These are phyloP conservation scores for Ruellia speciosa DNA, from an alignment of 305 asterid genomes.

Conservation along the genomic window DNA sequence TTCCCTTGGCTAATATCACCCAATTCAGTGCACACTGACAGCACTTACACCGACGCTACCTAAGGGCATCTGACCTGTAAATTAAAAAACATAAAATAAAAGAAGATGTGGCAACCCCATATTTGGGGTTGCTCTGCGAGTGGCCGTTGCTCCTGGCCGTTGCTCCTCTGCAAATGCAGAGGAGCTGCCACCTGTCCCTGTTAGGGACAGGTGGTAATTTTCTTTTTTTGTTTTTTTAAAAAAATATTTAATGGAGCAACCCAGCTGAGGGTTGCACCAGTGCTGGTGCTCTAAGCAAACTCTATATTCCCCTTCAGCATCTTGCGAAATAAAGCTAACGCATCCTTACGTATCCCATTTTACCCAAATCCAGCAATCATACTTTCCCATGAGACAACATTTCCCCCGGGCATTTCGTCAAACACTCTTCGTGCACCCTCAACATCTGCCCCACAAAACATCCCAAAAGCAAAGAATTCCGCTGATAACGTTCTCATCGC, in stretches of 20 bases:
- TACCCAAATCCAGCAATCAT: slow-evolving; percentile 57
- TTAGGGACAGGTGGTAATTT: no score
- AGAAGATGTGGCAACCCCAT: no score
- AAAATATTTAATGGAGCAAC: no score
- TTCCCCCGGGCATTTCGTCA: slow-evolving; percentile 51
- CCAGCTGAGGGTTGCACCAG: no score
- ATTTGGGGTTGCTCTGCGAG: no score
- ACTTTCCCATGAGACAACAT: slow-evolving; percentile 72
- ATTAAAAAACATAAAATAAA: no score
- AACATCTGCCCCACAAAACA: slow-evolving; percentile 39
- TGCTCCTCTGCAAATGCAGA: no score
- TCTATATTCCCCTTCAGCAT: slow-evolving; percentile 41
- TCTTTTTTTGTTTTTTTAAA: no score
- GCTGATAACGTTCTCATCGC: slow-evolving; percentile 56
- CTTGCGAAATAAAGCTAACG: slow-evolving; percentile 37
- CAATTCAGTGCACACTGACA: slow-evolving; percentile 69
- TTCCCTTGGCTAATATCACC: slow-evolving; percentile 57
- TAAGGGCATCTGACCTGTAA: no score
- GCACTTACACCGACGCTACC: slow-evolving; percentile 51
- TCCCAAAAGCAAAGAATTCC: slow-evolving; percentile 71
- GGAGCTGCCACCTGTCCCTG: no score
- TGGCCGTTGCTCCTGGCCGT: no score
- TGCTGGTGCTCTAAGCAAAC: slow-evolving; percentile 70
- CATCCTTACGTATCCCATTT: slow-evolving; percentile 53
- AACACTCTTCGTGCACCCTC: slow-evolving; percentile 40